Percentiles rank a stretch among this genome's conserved stretches.
Evolutionary conservation across 176 grass and related monocot species (phyloP).

Genomic region (Zizania latifolia): DNA sequence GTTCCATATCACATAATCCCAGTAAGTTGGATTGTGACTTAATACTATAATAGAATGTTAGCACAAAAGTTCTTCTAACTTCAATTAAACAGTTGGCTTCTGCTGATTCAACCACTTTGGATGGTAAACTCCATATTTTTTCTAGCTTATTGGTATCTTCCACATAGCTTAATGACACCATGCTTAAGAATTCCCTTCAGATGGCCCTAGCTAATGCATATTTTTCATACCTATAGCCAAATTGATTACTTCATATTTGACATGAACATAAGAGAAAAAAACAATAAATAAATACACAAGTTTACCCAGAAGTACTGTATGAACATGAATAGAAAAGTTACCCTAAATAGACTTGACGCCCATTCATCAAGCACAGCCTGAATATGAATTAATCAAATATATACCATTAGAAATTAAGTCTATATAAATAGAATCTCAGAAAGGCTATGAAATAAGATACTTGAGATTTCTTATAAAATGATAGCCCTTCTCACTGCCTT

Average conservation of each 20-base stretch:
- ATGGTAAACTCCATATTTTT: neutral
- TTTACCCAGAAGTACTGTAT: neutral
- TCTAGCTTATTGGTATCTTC: neutral
- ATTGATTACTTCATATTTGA: neutral
- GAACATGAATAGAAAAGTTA: conserved; percentile 37
- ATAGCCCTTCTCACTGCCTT: neutral
- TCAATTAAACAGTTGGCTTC: neutral
- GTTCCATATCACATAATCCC: neutral
- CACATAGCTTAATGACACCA: neutral
- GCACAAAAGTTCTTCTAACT: neutral
- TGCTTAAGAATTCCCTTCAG: neutral
- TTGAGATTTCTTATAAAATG: conserved; percentile 10
- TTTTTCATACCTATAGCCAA: conserved; percentile 1
- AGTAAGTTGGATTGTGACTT: neutral
- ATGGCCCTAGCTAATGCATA: neutral
- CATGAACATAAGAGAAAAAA: neutral
- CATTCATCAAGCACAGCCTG: conserved; percentile 96
- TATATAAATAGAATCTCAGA: conserved; percentile 4
- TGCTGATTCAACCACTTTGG: neutral
- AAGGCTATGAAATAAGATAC: neutral
- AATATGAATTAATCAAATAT: conserved; percentile 21
- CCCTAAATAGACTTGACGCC: conserved; percentile 91
- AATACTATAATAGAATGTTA: neutral
- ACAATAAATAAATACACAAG: neutral
- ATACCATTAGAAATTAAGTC: conserved; percentile 18